Base-by-base conservation (phyloP, 148 eudicot species). In the Camellia sinensis region DNA sequence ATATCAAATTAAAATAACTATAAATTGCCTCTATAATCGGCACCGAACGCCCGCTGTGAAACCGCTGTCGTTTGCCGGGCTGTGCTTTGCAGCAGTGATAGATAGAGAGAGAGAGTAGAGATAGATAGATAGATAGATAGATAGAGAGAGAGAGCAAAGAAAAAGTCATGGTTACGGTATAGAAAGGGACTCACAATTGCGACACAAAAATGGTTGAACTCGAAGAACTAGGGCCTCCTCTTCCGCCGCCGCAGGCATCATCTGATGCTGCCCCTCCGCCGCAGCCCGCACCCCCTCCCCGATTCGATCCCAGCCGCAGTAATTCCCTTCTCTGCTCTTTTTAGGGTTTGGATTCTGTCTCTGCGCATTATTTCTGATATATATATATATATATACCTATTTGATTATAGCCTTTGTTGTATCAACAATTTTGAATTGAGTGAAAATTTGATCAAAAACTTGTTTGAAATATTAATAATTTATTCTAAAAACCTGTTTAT, bases 251-350 rank as follows among this genome's bases (percentile, higher is more conserved):
- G 66, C 81, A 71, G 77, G 19, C 37, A 44, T 6, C 44, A 41
- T 43, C 83, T 22, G 71, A 46, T 1, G 74, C 57, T 50, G 82
- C 74, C 40, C 6, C 78, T 43, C 66, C 77, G 37, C 69, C 67
- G 63, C 82, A 67, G 80, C 40, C 45, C 21, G 45, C 19, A 14
- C 73, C 88, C n/a, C 69, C 78, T 43, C 85, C 88, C 61, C 82
- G 84, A 43, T 89, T 91, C 83, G 90, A 91, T 78, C 91, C 95
- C 64, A 89, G 89, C 86, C 87, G 92, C 80, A 89, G 95, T 91
- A 91, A 69, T 10, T 37, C n/a, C 66, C 63, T 40, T 69, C 71
- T 80, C 71, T 76, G 19, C 21, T 66, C 41, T 9, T 48, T 12
- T 13, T 73, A 53, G 62, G 62, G 44, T 22, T 72, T 44, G 43